Evolutionary conservation across 2,329 filamentous ascomycete genomes (phyloP).

Genomic region (Atkinsonella hypoxylon): DNA sequence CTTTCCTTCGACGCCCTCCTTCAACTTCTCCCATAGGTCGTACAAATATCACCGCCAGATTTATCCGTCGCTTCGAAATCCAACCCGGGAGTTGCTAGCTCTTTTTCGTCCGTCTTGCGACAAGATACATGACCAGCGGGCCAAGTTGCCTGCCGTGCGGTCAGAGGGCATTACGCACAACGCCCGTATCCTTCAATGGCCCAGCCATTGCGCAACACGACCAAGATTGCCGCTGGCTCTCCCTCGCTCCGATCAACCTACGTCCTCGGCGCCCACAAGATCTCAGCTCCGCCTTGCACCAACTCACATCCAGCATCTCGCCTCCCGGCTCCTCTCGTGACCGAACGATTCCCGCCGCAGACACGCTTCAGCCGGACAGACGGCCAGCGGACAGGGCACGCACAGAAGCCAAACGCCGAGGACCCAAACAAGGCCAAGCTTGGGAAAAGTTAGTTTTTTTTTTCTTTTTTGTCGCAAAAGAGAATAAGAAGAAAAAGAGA

Average conservation of each 20-base stretch:
- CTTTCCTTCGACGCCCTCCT: too few relatives aligned
- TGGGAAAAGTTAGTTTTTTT: constrained; percentile 40
- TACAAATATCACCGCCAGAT: too few relatives aligned
- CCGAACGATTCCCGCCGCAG: constrained; percentile 3
- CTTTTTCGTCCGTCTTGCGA: not conserved
- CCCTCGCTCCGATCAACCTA: not conserved
- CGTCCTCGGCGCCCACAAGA: not conserved
- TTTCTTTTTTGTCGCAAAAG: too few relatives aligned
- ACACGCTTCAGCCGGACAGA: constrained; percentile 22
- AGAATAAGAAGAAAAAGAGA: too few relatives aligned
- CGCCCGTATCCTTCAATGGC: constrained; percentile 17
- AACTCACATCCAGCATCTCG: not conserved
- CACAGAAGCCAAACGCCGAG: constrained; percentile 23
- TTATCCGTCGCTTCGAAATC: too few relatives aligned
- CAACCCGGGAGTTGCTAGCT: too few relatives aligned
- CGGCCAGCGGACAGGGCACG: constrained; percentile 15
- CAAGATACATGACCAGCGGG: not conserved
- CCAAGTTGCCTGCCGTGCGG: constrained; percentile 10
- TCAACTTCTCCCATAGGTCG: too few relatives aligned
- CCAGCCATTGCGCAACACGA: constrained; percentile 13
- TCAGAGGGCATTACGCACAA: not conserved
- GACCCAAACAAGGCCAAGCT: constrained; percentile 51
- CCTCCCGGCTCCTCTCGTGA: constrained; percentile 4
- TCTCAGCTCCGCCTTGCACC: not conserved
- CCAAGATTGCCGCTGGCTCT: constrained; percentile 12